Evolutionary conservation across 352 stramenopile genomes (phyloP).

Genomic region (Phytopythium litorale): DNA sequence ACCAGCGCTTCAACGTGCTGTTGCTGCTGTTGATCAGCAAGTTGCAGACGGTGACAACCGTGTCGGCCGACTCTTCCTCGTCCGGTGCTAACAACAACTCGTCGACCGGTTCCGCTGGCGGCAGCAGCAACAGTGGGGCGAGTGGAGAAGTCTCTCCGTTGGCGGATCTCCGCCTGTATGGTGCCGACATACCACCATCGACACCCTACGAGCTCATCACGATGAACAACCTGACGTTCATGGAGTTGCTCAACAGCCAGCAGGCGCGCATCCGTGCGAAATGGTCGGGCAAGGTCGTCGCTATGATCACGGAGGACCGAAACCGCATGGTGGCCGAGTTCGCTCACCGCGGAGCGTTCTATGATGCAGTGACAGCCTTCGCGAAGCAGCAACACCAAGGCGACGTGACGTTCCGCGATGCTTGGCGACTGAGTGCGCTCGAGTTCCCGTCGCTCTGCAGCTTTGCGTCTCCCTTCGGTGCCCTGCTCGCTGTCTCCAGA

Average conservation of each 20-base stretch:
- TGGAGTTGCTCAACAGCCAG: constrained; percentile 48
- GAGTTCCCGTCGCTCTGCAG: constrained; percentile 38
- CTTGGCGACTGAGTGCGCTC: constrained; percentile 26
- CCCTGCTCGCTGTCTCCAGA: constrained; percentile 23
- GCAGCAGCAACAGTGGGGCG: not conserved
- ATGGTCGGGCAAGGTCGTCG: constrained; percentile 40
- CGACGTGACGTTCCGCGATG: constrained; percentile 22
- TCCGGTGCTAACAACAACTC: not conserved
- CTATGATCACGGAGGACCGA: constrained; percentile 53
- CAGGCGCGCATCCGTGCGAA: constrained; percentile 37
- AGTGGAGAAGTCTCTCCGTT: constrained; percentile 9
- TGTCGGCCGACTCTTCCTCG: constrained; percentile 28
- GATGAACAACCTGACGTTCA: constrained; percentile 44
- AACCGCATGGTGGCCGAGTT: constrained; percentile 50
- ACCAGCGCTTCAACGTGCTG: constrained; percentile 36
- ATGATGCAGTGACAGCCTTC: constrained; percentile 29
- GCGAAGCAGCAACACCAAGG: constrained; percentile 33
- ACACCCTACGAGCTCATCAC: constrained; percentile 52
- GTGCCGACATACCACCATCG: constrained; percentile 36
- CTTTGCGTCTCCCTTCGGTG: constrained; percentile 38
- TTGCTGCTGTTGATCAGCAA: constrained; percentile 40
- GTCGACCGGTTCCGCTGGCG: not conserved
- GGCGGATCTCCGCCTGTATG: constrained; percentile 37
- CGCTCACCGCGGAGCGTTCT: constrained; percentile 29
- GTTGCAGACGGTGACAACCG: constrained; percentile 27